phyloP scores from a whole-genome alignment of 1,139 yeast species.

The Debaryomyces robertsiae region DNA sequence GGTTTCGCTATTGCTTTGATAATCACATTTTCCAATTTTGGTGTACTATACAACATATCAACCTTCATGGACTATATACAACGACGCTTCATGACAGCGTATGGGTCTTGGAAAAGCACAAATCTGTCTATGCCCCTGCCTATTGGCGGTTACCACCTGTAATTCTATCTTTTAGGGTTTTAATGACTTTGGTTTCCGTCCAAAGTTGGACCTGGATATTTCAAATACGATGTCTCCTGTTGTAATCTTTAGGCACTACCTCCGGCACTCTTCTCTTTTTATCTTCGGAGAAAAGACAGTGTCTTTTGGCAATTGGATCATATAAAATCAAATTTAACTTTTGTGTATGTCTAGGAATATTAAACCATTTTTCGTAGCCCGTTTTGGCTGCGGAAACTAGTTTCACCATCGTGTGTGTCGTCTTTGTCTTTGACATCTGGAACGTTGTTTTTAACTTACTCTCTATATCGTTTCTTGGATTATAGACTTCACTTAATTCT shows the following conservation, averaged over 20 bases:
- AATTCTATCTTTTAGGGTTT: too few species aligned
- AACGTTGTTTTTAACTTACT: too few species aligned
- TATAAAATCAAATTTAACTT: slow-evolving; percentile 81
- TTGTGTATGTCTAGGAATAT: slow-evolving; percentile 80
- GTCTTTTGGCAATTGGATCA: slow-evolving; percentile 74
- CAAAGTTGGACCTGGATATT: background rate
- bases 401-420: slow-evolving; percentile 51
- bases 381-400: slow-evolving; percentile 84
- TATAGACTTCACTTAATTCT: background rate
- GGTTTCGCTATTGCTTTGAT: too few species aligned
- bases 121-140: too few species aligned
- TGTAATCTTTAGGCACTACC: slow-evolving; percentile 58
- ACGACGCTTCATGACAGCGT: too few species aligned
- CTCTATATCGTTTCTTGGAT: background rate
- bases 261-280: slow-evolving; percentile 82
- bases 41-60: too few species aligned
- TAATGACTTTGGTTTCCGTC: too few species aligned
- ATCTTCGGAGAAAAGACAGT: slow-evolving; percentile 85
- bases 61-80: too few species aligned
- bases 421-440: slow-evolving; percentile 47
- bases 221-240: slow-evolving; percentile 47
- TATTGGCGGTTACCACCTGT: too few species aligned
- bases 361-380: slow-evolving; percentile 79
- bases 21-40: too few species aligned
- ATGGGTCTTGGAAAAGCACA: too few species aligned